Percentiles rank a stretch among this genome's conserved stretches.
Conservation (phyloP, 441 rosid species). For the Adansonia grandidieri region DNA sequence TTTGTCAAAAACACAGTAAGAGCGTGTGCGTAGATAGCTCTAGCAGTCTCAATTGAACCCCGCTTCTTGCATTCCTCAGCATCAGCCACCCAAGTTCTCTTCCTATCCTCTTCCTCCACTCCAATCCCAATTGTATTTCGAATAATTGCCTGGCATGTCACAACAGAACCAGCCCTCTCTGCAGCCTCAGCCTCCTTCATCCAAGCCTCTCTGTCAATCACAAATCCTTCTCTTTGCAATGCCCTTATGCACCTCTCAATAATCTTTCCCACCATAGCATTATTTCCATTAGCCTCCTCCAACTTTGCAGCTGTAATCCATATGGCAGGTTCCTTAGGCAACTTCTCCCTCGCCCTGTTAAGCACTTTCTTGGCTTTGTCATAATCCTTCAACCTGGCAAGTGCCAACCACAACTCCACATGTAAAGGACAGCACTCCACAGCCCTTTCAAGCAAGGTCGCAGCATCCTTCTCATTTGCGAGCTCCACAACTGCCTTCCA, state of each 20-base stretch:
- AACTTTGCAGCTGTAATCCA: conserved; percentile 96
- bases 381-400: conserved; percentile 83
- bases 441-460: conserved; percentile 74
- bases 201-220: conserved; percentile 89
- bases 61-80: conserved; percentile 94
- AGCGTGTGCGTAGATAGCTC: conserved; percentile 90
- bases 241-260: conserved; percentile 91
- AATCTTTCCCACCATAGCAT: conserved; percentile 76
- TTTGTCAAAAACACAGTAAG: conserved; percentile 87
- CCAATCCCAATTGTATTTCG: conserved; percentile 81
- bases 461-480: conserved; percentile 82
- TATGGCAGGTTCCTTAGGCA: conserved; percentile 88
- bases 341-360: conserved; percentile 75
- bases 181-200: conserved; percentile 96
- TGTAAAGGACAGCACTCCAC: conserved; percentile 96
- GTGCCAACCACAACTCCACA: conserved; percentile 88
- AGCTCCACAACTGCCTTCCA: conserved; percentile 95
- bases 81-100: conserved; percentile 99
- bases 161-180: conserved; percentile 83
- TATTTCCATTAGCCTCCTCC: conserved; percentile 94
- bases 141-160: conserved; percentile 85
- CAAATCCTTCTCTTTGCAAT: conserved; percentile 83
- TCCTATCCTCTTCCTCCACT: conserved; percentile 97
- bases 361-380: conserved; percentile 79
- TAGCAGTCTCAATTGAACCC: conserved; percentile 89